Percentiles rank a stretch among this genome's conserved stretches.
Conservation (phyloP, 2,329 filamentous ascomycete genomes). For the Colletotrichum somersetense region DNA sequence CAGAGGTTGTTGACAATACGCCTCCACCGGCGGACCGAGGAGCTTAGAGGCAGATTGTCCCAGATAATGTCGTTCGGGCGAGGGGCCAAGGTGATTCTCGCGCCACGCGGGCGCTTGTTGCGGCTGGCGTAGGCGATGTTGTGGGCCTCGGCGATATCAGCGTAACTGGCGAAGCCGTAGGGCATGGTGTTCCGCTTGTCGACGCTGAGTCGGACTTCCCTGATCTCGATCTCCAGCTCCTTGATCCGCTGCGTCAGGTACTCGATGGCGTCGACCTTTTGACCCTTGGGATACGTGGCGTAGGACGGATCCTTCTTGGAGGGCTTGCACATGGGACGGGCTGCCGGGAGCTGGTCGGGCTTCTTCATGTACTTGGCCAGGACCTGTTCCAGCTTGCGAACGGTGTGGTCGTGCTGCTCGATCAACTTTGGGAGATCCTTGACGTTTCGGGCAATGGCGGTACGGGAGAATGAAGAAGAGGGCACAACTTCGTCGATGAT, state of each 20-base stretch:
- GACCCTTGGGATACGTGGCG: conserved; percentile 71
- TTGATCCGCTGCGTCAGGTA: conserved; percentile 90
- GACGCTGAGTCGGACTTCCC: conserved; percentile 82
- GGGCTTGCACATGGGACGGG: conserved; percentile 82
- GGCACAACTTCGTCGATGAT: conserved; percentile 86
- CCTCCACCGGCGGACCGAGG: conserved; percentile 76
- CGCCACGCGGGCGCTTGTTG: conserved; percentile 83
- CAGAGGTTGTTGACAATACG: conserved; percentile 85
- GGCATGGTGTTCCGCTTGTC: conserved; percentile 90
- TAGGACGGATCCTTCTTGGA: conserved; percentile 83
- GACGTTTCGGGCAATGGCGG: conserved; percentile 90
- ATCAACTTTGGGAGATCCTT: conserved; percentile 90
- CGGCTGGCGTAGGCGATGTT: conserved; percentile 85
- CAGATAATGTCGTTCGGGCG: conserved; percentile 94
- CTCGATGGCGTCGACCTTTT: conserved; percentile 93
- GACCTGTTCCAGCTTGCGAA: conserved; percentile 84
- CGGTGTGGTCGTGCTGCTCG: conserved; percentile 82
- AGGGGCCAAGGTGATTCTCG: conserved; percentile 83
- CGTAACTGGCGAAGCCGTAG: conserved; percentile 95
- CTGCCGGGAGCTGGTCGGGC: conserved; percentile 81
- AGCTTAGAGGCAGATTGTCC: conserved; percentile 86
- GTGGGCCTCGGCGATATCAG: conserved; percentile 89
- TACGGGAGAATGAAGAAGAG: conserved; percentile 81
- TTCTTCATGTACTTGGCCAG: conserved; percentile 93
- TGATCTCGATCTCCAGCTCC: conserved; percentile 85